These are phyloP conservation scores for Acacia acuminata DNA, from an alignment of 306 rosid genomes.

Conservation along the genomic window DNA sequence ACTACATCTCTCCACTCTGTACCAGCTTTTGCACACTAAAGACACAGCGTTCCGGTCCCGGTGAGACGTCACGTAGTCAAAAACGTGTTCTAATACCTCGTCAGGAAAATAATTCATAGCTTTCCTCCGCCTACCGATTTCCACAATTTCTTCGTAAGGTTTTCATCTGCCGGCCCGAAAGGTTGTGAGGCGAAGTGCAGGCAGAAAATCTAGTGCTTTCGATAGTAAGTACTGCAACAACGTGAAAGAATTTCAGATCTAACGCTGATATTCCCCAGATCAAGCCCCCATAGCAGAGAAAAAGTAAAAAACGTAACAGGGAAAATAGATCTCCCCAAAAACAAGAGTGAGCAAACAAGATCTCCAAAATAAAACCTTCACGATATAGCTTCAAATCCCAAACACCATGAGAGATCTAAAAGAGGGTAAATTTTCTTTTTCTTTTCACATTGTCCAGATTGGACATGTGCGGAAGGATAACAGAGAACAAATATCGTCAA, in stretches of 20 bases:
- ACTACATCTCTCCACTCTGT: slow-evolving; percentile 68
- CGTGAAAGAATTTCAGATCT: slow-evolving; percentile 37
- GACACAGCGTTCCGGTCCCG: slow-evolving; percentile 82
- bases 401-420: slow-evolving; percentile 25
- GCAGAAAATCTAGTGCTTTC: slow-evolving; percentile 5
- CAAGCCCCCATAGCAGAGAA: not conserved
- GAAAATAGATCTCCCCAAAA: slow-evolving; percentile 32
- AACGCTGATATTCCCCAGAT: slow-evolving; percentile 2
- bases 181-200: slow-evolving; percentile 8
- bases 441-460: slow-evolving; percentile 10
- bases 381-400: slow-evolving; percentile 18
- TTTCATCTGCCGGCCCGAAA: slow-evolving; percentile 16
- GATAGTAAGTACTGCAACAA: slow-evolving; percentile 17
- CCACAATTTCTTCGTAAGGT: slow-evolving; percentile 36
- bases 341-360: slow-evolving; percentile 19
- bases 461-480: slow-evolving; percentile 41
- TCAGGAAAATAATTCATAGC: slow-evolving; percentile 92
- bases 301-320: not conserved
- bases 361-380: not conserved
- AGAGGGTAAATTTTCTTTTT: slow-evolving; percentile 4
- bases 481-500: not conserved
- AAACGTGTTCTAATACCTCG: slow-evolving; percentile 86
- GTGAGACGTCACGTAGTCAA: slow-evolving; percentile 71
- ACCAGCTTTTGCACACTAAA: slow-evolving; percentile 88
- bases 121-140: not conserved